phyloP scores from a whole-genome alignment of 1,284 basidiomycete genomes.

The Fomitopsis palustris region DNA sequence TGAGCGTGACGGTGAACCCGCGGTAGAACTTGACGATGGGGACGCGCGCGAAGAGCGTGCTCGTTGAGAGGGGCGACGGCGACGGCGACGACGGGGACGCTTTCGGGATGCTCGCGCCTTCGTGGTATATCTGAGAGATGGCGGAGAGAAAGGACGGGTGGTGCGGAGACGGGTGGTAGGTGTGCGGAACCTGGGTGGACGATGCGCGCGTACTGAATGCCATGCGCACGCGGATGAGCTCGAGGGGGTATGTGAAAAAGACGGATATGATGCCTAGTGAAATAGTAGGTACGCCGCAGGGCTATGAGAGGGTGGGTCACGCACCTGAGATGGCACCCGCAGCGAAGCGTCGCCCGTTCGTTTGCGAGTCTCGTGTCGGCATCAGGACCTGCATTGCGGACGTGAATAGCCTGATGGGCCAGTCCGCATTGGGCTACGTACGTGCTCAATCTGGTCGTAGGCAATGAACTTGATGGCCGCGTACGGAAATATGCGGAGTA shows the following conservation, averaged over 20 bases:
- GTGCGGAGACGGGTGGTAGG: conserved; percentile 6
- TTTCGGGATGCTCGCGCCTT: conserved; percentile 40
- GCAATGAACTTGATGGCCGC: conserved; percentile 98
- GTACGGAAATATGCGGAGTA: conserved; percentile 88
- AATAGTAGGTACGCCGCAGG: neutral
- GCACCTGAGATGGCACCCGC: conserved; percentile 88
- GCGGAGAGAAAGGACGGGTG: conserved; percentile 62
- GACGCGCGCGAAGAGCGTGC: conserved; percentile 47
- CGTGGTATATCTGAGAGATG: conserved; percentile 68
- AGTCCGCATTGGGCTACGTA: conserved; percentile 31
- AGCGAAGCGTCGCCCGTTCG: conserved; percentile 80
- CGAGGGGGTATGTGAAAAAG: conserved; percentile 91
- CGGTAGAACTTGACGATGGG: conserved; percentile 91
- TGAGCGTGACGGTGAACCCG: conserved; percentile 88
- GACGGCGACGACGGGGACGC: conserved; percentile 15
- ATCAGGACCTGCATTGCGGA: conserved; percentile 58
- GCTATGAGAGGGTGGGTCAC: conserved; percentile 14
- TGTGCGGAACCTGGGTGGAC: conserved; percentile 19
- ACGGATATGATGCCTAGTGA: conserved; percentile 80
- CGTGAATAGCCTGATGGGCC: neutral
- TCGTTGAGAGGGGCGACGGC: conserved; percentile 7
- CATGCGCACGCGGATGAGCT: conserved; percentile 92
- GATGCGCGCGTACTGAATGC: conserved; percentile 76
- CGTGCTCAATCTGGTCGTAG: conserved; percentile 85
- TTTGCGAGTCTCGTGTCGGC: conserved; percentile 79